A percentile compares a stretch with the other conserved stretches of the same genome.
These are phyloP conservation scores for Scutellaria galericulata DNA, from an alignment of 257 asterid species.

Conservation along the genomic window DNA sequence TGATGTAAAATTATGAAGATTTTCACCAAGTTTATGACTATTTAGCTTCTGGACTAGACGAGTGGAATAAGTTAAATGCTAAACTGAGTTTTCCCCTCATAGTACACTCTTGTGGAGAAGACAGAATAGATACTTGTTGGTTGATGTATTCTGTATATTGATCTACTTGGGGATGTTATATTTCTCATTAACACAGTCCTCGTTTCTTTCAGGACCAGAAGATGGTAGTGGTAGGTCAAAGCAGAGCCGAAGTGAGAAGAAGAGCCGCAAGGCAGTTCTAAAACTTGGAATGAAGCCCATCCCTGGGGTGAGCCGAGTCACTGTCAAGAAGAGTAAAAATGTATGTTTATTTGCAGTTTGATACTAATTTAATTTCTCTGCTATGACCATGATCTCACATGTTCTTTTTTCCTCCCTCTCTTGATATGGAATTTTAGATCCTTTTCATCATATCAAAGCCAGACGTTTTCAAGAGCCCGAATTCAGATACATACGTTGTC, in stretches of 20 bases:
- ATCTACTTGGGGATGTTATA: not conserved
- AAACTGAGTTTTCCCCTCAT: not conserved
- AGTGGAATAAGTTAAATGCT: not conserved
- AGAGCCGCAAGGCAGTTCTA: conserved; percentile 60
- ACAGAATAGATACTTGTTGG: not conserved
- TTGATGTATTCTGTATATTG: not conserved
- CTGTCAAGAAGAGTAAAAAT: conserved; percentile 58
- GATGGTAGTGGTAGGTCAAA: conserved; percentile 47
- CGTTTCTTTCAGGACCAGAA: conserved; percentile 30
- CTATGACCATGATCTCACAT: conserved; percentile 19
- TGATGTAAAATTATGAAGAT: too few relatives aligned
- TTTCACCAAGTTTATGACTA: too few relatives aligned
- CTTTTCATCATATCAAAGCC: conserved; percentile 55
- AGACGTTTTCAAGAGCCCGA: conserved; percentile 57
- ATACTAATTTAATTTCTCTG: not conserved
- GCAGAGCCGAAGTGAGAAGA: conserved; percentile 60
- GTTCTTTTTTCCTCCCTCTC: not conserved
- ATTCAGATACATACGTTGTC: conserved; percentile 47
- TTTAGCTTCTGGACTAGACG: not conserved
- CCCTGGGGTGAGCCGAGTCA: conserved; percentile 55
- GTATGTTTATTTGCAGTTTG: conserved; percentile 15
- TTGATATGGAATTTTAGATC: conserved; percentile 35
- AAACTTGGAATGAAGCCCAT: conserved; percentile 57
- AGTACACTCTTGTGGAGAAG: not conserved
- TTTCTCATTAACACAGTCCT: conserved; percentile 8